These are phyloP conservation scores for Teratosphaeria zuluensis DNA, from an alignment of 2,329 filamentous ascomycete species.

Conservation along the genomic window DNA sequence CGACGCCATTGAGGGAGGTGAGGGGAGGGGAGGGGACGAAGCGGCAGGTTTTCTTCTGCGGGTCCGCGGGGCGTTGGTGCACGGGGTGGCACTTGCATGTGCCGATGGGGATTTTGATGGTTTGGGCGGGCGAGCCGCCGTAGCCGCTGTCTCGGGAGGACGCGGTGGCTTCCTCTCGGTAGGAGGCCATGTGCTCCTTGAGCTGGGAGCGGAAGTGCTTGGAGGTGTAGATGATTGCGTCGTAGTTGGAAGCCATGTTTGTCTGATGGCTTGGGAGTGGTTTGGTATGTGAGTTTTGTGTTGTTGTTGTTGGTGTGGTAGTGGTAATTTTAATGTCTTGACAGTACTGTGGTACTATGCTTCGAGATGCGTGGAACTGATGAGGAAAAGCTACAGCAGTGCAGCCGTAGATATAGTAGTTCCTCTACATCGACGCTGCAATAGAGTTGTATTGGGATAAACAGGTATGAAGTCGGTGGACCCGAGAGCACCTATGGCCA, in stretches of 20 bases:
- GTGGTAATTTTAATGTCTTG: not conserved
- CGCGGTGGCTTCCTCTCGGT: not conserved
- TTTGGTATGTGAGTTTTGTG: not conserved
- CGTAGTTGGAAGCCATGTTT: not conserved
- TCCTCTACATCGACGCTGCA: not conserved
- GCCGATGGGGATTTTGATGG: too few relatives aligned
- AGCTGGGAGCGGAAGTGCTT: not conserved
- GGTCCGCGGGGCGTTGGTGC: not conserved
- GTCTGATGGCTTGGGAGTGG: not conserved
- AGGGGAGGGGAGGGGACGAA: not conserved
- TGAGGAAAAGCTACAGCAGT: not conserved
- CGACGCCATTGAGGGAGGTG: too few relatives aligned
- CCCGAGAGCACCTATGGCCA: not conserved
- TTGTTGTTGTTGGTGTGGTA: too few relatives aligned
- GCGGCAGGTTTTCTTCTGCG: not conserved
- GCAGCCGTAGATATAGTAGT: not conserved
- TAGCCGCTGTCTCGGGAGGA: not conserved
- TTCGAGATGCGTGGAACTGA: not conserved
- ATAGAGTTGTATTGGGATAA: not conserved
- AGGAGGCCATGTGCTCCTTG: not conserved
- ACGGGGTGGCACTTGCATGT: not conserved
- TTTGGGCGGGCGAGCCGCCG: not conserved
- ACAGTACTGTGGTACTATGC: not conserved
- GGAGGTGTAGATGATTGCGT: not conserved
- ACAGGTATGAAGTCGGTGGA: not conserved